Percentiles rank a stretch among this genome's conserved stretches.
phyloP scores from a whole-genome alignment of 2,329 filamentous ascomycete species.

The Aspergillus pseudoviridinutans region DNA sequence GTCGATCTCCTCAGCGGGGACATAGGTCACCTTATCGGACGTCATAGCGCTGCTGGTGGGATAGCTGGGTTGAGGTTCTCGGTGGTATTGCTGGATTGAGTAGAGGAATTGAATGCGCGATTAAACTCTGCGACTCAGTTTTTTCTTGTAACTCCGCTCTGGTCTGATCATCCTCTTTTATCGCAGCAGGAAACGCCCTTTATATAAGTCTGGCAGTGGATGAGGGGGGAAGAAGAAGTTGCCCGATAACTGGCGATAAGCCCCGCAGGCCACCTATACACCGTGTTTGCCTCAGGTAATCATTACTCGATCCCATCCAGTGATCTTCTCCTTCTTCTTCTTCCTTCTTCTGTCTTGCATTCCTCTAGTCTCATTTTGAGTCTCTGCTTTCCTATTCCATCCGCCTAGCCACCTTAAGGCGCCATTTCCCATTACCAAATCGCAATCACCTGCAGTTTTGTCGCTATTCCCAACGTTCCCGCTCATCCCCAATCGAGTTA shows the following conservation, averaged over 20 bases:
- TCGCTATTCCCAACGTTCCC: neutral
- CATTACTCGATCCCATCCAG: slow-evolving; percentile 19
- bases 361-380: neutral
- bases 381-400: slow-evolving; percentile 1
- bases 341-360: too few species aligned
- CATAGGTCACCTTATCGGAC: slow-evolving; percentile 14
- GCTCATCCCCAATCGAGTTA: neutral
- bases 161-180: neutral
- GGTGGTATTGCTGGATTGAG: neutral
- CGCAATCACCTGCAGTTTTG: slow-evolving; percentile 3
- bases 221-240: neutral
- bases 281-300: neutral
- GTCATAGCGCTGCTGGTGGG: slow-evolving; percentile 1
- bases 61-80: neutral
- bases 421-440: slow-evolving; percentile 11
- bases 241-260: slow-evolving; percentile 5
- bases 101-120: neutral
- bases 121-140: neutral
- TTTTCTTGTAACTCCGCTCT: neutral
- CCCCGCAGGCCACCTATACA: slow-evolving; percentile 1
- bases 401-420: neutral
- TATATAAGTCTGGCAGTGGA: neutral
- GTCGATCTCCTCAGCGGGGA: slow-evolving; percentile 51
- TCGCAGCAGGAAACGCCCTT: neutral
- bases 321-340: slow-evolving; percentile 5